A percentile compares a stretch with the other conserved stretches of the same genome.
Conservation (phyloP, 1,139 yeast genomes). For the Debaryomyces psychrophilus region DNA sequence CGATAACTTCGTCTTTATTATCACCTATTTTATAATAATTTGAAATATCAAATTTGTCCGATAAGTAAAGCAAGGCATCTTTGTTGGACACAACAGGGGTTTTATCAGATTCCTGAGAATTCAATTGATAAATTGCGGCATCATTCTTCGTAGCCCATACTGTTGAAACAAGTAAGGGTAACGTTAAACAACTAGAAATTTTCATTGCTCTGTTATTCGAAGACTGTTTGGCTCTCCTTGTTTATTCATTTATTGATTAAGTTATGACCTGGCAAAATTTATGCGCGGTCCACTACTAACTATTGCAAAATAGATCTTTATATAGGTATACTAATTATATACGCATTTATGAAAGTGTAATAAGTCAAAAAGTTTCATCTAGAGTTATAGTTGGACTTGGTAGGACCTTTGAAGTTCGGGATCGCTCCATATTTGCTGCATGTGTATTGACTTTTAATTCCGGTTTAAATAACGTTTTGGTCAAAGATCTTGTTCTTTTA, state of each 20-base stretch:
- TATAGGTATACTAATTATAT: background rate
- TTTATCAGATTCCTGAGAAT: constrained; percentile 10
- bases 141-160: constrained; percentile 12
- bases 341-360: background rate
- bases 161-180: constrained; percentile 14
- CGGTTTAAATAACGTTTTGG: constrained; percentile 44
- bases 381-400: constrained; percentile 46
- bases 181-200: constrained; percentile 15
- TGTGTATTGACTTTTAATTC: constrained; percentile 27
- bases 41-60: constrained; percentile 46
- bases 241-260: constrained; percentile 2
- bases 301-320: constrained; percentile 4
- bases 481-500: constrained; percentile 30
- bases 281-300: constrained; percentile 10
- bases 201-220: constrained; percentile 16
- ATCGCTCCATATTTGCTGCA: constrained; percentile 1
- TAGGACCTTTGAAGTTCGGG: constrained; percentile 18
- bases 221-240: constrained; percentile 1
- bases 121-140: constrained; percentile 25
- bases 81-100: constrained; percentile 18
- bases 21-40: constrained; percentile 36
- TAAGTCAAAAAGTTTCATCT: constrained; percentile 32
- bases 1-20: constrained; percentile 27
- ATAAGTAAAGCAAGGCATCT: constrained; percentile 36
- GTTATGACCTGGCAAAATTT: constrained; percentile 3